These are phyloP conservation scores for Phaeodactylum tricornutum DNA, from an alignment of 108 stramenopile genomes.

Conservation along the genomic window DNA sequence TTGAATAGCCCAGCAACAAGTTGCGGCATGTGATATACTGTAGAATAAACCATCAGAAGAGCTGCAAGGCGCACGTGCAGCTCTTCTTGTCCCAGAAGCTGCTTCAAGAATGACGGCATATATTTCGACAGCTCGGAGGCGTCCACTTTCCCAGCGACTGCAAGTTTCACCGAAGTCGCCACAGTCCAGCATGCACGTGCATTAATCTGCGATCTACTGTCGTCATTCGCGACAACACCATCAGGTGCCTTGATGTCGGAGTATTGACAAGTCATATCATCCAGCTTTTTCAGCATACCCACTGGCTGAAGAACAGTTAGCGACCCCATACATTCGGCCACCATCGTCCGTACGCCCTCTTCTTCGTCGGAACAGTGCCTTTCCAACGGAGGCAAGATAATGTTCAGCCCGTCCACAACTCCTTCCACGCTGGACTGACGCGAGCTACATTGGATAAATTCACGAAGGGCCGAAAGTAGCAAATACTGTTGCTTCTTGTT, in stretches of 20 bases:
- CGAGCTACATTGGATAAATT: constrained; percentile 85
- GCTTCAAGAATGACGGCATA: constrained; percentile 75
- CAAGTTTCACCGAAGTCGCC: constrained; percentile 76
- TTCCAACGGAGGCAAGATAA: constrained; percentile 78
- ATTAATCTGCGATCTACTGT: constrained; percentile 42
- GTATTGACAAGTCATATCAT: constrained; percentile 29
- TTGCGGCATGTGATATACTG: constrained; percentile 85
- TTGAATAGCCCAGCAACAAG: constrained; percentile 68
- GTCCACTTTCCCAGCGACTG: constrained; percentile 71
- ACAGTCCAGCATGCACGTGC: constrained; percentile 69
- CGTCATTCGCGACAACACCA: constrained; percentile 26
- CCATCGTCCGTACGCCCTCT: constrained; percentile 93
- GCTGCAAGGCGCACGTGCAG: constrained; percentile 77
- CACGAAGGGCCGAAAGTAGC: constrained; percentile 84
- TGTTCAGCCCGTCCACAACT: constrained; percentile 35
- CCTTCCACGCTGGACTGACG: constrained; percentile 31
- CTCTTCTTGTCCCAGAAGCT: constrained; percentile 75
- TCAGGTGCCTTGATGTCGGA: constrained; percentile 20
- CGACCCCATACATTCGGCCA: constrained; percentile 92
- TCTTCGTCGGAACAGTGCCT: constrained; percentile 65
- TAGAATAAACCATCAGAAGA: constrained; percentile 87
- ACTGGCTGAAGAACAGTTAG: constrained; percentile 69
- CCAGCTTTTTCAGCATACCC: constrained; percentile 50
- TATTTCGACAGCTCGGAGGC: constrained; percentile 33
- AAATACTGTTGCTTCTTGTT: constrained; percentile 89